Evolutionary conservation across 768 basidiomycete species (phyloP), one percentile per base, ranked within the genome.

Genomic region (Arthromyces matolae): DNA sequence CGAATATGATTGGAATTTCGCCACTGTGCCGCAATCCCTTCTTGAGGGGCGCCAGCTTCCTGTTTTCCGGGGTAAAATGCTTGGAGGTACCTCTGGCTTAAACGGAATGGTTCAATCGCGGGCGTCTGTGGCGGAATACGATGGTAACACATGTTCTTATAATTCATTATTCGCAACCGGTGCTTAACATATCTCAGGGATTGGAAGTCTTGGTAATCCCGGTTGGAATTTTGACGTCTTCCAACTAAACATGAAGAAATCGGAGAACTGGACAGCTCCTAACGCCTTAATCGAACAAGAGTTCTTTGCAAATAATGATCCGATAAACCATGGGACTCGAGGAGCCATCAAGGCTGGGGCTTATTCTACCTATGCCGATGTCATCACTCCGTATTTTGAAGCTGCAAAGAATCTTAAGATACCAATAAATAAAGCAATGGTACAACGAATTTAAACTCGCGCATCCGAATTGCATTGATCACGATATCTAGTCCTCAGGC

Each of bases 1-100:
- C 13, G 42, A 44, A 20, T 54, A 55, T 18, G 60, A 64, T 34
- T 66, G 64, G 64, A 52, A 51, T 14, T 65, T 65, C 34, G 41
- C 39, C 10, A 60, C 59, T 12, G 42, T 50, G 9, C 64, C 65
- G 12, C 63, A 67, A 43, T 37, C 32, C n/a, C 44, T 52, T 24
- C 48, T 53, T 9, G 55, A 51, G 8, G 45, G 52, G 13, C 54
- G 59, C n/a, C 25, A 45, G 13, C 44, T 64, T 19, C 45, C 48
- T 3, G 42, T 56, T 27, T 47, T 49, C 27, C 58, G 64, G 2
- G 63, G 64, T 12, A 66, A 64, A 45, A 49, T 63, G 10, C 55
- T 63, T 3, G 64, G 63, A 10, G 63, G 64, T 23, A 63, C 59
- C 19, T 59, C 60, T 31, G 42, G 49, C 23, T 40, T 60, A 13